phyloP scores from a whole-genome alignment of 225 moss, liverwort and hornwort species.

The Polytrichum formosum region DNA sequence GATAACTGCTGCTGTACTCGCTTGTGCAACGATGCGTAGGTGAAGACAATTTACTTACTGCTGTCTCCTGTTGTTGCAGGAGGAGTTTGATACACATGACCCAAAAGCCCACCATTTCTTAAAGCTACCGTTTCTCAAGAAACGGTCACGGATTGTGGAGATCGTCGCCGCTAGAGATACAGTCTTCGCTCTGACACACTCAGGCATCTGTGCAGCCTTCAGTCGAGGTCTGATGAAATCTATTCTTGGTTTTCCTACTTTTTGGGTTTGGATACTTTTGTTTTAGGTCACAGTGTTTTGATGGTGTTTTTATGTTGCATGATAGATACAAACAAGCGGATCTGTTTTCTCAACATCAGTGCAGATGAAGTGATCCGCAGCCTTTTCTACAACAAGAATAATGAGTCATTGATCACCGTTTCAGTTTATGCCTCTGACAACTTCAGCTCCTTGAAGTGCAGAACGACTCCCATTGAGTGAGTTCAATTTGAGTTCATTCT shows the following conservation, averaged over 20 bases:
- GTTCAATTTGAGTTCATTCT: neutral
- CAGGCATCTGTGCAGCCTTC: slow-evolving; percentile 87
- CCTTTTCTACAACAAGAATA: slow-evolving; percentile 88
- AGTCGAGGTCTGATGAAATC: slow-evolving; percentile 50
- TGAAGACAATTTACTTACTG: too few species aligned
- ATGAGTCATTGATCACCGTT: slow-evolving; percentile 73
- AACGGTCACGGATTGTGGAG: slow-evolving; percentile 79
- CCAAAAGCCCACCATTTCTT: slow-evolving; percentile 86
- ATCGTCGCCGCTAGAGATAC: slow-evolving; percentile 88
- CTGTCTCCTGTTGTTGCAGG: slow-evolving; percentile 26
- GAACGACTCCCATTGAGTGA: slow-evolving; percentile 82
- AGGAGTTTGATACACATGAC: slow-evolving; percentile 89
- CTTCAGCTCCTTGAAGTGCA: slow-evolving; percentile 79
- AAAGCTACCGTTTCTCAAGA: slow-evolving; percentile 84
- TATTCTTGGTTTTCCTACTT: too few species aligned
- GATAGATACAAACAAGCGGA: slow-evolving; percentile 77
- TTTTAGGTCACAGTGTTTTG: neutral
- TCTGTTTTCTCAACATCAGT: slow-evolving; percentile 75
- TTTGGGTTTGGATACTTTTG: too few species aligned
- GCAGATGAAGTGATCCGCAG: slow-evolving; percentile 80
- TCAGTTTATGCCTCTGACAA: slow-evolving; percentile 78
- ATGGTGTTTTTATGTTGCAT: neutral
- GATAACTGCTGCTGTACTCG: too few species aligned
- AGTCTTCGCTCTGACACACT: slow-evolving; percentile 84
- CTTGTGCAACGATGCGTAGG: too few species aligned